These are phyloP conservation scores for Cercospora janseana DNA, from an alignment of 2,329 filamentous ascomycete genomes.

Conservation along the genomic window DNA sequence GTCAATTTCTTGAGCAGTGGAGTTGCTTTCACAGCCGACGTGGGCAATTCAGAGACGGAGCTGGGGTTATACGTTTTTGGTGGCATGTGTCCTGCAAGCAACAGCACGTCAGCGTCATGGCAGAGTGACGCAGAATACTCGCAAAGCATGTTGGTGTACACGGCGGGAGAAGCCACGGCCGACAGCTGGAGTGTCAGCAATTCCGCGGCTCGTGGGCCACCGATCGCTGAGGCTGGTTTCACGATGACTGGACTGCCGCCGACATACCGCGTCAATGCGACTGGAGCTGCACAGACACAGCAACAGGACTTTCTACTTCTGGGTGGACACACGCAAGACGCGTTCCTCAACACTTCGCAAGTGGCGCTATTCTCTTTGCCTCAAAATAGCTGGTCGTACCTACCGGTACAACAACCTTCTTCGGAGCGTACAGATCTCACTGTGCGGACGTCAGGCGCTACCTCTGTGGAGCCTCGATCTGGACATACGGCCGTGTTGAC, in stretches of 20 bases:
- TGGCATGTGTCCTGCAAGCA: constrained; percentile 73
- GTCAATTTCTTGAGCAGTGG: constrained; percentile 59
- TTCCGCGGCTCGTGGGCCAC: constrained; percentile 58
- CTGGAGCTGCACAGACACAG: constrained; percentile 58
- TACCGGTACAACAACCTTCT: constrained; percentile 58
- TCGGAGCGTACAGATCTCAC: constrained; percentile 55
- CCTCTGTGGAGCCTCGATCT: constrained; percentile 71
- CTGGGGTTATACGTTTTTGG: constrained; percentile 73
- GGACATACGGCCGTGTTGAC: constrained; percentile 84
- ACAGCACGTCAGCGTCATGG: constrained; percentile 55
- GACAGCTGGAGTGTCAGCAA: constrained; percentile 49
- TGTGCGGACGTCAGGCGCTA: constrained; percentile 41
- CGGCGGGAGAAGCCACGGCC: constrained; percentile 44
- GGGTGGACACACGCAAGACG: constrained; percentile 77
- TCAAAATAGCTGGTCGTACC: constrained; percentile 81
- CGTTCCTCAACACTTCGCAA: constrained; percentile 93
- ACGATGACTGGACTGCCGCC: constrained; percentile 71
- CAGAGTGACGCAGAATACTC: constrained; percentile 72
- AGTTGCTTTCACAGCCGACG: constrained; percentile 66
- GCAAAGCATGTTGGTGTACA: constrained; percentile 70
- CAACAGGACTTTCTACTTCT: constrained; percentile 77
- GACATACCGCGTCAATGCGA: constrained; percentile 65
- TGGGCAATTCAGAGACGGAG: constrained; percentile 53
- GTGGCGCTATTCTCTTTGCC: constrained; percentile 84
- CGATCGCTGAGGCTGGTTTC: constrained; percentile 82